Conservation (phyloP, 2,329 filamentous ascomycete genomes). For the Ophiostoma sp. region DNA sequence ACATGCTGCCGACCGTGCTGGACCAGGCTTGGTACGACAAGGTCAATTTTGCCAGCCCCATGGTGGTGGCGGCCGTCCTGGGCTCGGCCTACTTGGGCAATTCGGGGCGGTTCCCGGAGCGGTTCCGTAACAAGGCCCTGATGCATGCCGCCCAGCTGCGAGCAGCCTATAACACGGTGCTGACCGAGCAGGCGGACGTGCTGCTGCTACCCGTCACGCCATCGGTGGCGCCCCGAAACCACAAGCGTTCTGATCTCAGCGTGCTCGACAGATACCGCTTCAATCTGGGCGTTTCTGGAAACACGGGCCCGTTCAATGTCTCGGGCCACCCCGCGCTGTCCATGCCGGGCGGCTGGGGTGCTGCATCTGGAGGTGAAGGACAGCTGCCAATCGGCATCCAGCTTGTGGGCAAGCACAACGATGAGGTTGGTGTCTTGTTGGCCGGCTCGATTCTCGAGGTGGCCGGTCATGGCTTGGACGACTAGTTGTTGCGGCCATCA, state of each 20-base stretch:
- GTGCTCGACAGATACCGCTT: slow-evolving; percentile 40
- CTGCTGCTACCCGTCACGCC: slow-evolving; percentile 46
- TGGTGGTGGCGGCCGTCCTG: slow-evolving; percentile 42
- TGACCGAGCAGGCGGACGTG: slow-evolving; percentile 40
- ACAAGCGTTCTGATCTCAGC: slow-evolving; percentile 30
- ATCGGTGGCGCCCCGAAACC: slow-evolving; percentile 41
- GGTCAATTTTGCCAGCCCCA: slow-evolving; percentile 41
- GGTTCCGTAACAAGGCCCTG: slow-evolving; percentile 42
- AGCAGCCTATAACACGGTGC: slow-evolving; percentile 43
- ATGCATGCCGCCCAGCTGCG: slow-evolving; percentile 43
- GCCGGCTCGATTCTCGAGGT: slow-evolving; percentile 34
- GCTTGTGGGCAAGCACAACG: slow-evolving; percentile 32
- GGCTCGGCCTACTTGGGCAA: slow-evolving; percentile 34
- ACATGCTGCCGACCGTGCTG: slow-evolving; percentile 31
- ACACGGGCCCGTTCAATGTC: slow-evolving; percentile 45
- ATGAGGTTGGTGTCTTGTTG: slow-evolving; percentile 31
- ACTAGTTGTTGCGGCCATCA: slow-evolving; percentile 12
- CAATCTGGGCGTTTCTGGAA: slow-evolving; percentile 42
- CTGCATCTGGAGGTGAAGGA: slow-evolving; percentile 25
- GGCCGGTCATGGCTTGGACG: slow-evolving; percentile 30
- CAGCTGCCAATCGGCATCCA: slow-evolving; percentile 35
- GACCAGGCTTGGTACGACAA: slow-evolving; percentile 41
- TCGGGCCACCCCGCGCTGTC: slow-evolving; percentile 47
- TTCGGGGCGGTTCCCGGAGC: slow-evolving; percentile 29
- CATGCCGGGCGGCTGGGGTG: slow-evolving; percentile 40